phyloP scores from a whole-genome alignment of 2,329 filamentous ascomycete genomes.

The Pseudogymnoascus sp. region DNA sequence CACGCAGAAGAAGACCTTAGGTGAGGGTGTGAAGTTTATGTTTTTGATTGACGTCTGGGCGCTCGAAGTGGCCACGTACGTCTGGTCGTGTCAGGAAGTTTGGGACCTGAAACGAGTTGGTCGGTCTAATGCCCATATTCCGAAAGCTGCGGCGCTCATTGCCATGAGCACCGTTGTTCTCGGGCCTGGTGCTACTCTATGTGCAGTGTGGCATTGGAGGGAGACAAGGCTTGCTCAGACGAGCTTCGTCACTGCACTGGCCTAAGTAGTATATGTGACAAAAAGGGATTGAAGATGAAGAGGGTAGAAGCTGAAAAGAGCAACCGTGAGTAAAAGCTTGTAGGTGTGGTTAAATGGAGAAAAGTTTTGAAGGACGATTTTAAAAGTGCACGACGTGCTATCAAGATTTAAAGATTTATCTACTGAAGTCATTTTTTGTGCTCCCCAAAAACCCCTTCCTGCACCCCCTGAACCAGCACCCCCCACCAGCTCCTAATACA shows the following conservation, averaged over 20 bases:
- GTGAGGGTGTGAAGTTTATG: background rate
- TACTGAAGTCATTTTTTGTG: slow-evolving; percentile 6
- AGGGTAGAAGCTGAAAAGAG: background rate
- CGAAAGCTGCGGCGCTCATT: background rate
- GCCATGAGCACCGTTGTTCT: background rate
- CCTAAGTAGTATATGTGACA: background rate
- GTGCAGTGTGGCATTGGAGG: slow-evolving; percentile 7
- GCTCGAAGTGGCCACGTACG: background rate
- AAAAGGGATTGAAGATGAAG: background rate
- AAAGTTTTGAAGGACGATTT: background rate
- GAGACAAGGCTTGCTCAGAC: background rate
- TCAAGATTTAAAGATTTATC: background rate
- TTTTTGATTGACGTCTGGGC: background rate
- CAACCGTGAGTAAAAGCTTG: background rate
- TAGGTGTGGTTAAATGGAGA: background rate
- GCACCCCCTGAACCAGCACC: background rate
- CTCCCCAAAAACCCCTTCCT: background rate
- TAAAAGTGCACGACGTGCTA: background rate
- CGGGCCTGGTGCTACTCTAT: slow-evolving; percentile 8
- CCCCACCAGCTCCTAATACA: background rate
- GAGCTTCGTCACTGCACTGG: background rate
- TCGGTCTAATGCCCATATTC: background rate
- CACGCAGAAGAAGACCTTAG: background rate
- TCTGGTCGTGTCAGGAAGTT: background rate
- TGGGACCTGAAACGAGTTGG: slow-evolving; percentile 9